Conservation (phyloP, 495 filamentous ascomycete species). For the Penicillium waksmanii region DNA sequence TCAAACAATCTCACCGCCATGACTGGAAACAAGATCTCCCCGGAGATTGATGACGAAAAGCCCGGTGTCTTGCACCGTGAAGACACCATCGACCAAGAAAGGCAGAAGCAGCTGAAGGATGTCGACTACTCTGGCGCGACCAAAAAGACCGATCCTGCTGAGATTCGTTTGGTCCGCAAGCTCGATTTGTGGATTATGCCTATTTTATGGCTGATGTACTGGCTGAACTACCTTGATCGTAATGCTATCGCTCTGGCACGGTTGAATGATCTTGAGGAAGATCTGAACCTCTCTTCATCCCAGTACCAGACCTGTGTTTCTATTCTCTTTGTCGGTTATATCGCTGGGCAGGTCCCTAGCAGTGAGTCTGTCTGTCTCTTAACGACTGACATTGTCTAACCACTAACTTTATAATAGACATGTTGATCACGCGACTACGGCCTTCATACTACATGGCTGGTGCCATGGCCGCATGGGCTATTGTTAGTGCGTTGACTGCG, state of each 20-base stretch:
- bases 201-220: too few species aligned
- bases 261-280: constrained; percentile 43
- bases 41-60: constrained; percentile 14
- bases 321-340: constrained; percentile 56
- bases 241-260: constrained; percentile 34
- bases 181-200: too few species aligned
- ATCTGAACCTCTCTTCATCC: constrained; percentile 42
- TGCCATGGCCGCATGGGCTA: constrained; percentile 51
- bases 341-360: constrained; percentile 22
- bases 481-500: constrained; percentile 48
- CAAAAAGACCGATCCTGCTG: too few species aligned
- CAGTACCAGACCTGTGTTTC: constrained; percentile 57
- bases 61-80: constrained; percentile 11
- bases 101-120: constrained; percentile 3
- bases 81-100: constrained; percentile 13
- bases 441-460: constrained; percentile 33
- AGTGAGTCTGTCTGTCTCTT: too few species aligned
- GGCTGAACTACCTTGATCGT: constrained; percentile 31
- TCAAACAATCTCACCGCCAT: background rate
- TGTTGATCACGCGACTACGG: constrained; percentile 49
- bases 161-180: too few species aligned
- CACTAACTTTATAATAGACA: constrained; percentile 38
- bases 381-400: too few species aligned
- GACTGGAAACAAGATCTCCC: constrained; percentile 15
- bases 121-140: too few species aligned